Percentiles rank a stretch among this genome's conserved stretches.
These are phyloP conservation scores for Serendipita sp. DNA, from an alignment of 768 basidiomycete genomes.

Conservation along the genomic window DNA sequence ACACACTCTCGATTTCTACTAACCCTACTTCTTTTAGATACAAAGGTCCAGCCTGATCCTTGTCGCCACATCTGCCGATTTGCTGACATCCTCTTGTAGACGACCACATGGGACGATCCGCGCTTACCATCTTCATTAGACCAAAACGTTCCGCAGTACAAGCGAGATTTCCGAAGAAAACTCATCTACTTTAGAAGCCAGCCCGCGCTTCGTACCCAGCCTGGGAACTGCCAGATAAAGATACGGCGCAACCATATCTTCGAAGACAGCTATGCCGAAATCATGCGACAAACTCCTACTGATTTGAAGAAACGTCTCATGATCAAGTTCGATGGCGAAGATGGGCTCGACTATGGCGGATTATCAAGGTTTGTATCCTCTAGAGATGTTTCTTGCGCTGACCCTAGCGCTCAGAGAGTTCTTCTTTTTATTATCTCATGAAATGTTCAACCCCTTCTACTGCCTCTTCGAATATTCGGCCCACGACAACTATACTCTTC, in stretches of 20 bases:
- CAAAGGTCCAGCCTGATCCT: slow-evolving; percentile 12
- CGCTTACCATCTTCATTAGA: slow-evolving; percentile 68
- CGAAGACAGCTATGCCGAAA: slow-evolving; percentile 72
- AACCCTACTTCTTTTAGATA: background rate
- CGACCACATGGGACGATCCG: slow-evolving; percentile 89
- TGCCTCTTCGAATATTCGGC: slow-evolving; percentile 71
- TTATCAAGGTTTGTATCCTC: slow-evolving; percentile 39
- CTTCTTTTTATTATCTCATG: slow-evolving; percentile 73
- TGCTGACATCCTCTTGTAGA: slow-evolving; percentile 23
- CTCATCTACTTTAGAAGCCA: slow-evolving; percentile 87
- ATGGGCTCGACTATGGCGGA: slow-evolving; percentile 65
- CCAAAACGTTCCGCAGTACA: slow-evolving; percentile 86
- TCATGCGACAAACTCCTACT: slow-evolving; percentile 64
- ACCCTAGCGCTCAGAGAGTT: slow-evolving; percentile 39
- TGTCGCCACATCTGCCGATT: background rate
- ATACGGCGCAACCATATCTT: slow-evolving; percentile 64
- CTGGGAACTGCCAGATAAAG: slow-evolving; percentile 78
- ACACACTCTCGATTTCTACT: background rate
- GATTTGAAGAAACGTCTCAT: slow-evolving; percentile 56
- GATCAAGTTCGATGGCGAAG: slow-evolving; percentile 65
- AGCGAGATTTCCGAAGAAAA: slow-evolving; percentile 82
- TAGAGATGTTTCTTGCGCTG: background rate
- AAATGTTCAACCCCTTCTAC: slow-evolving; percentile 69
- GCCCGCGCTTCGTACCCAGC: slow-evolving; percentile 57
- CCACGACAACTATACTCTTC: slow-evolving; percentile 65